Percentiles rank a stretch among this genome's conserved stretches.
Evolutionary conservation across 2,329 filamentous ascomycete genomes (phyloP).

Genomic region (Huntiella savannae): DNA sequence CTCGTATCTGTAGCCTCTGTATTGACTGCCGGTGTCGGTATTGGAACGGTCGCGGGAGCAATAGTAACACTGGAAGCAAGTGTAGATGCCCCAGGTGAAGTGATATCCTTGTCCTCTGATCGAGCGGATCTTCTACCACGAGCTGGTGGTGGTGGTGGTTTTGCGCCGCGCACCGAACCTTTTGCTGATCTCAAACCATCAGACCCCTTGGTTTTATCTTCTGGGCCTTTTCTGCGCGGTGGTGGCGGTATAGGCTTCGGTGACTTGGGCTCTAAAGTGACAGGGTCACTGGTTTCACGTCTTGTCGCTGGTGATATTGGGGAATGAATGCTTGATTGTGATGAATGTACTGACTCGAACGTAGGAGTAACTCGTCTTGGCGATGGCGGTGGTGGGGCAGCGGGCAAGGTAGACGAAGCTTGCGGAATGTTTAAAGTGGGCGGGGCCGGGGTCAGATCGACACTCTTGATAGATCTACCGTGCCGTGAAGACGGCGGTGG

Average conservation of each 20-base stretch:
- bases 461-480: conserved; percentile 49
- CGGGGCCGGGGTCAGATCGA: conserved; percentile 18
- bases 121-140: conserved; percentile 7
- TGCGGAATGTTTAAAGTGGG: conserved; percentile 20
- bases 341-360: neutral
- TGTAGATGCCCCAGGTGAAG: no score
- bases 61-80: conserved; percentile 13
- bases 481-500: conserved; percentile 57
- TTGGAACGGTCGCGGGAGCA: conserved; percentile 8
- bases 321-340: neutral
- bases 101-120: no score
- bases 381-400: neutral
- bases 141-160: conserved; percentile 30
- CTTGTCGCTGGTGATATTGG: neutral
- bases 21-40: conserved; percentile 7
- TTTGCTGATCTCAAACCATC: no score
- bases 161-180: neutral
- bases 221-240: conserved; percentile 26
- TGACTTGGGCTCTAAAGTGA: neutral
- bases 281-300: conserved; percentile 8
- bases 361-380: conserved; percentile 2
- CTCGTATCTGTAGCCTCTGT: conserved; percentile 12
- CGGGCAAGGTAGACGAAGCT: conserved; percentile 20
- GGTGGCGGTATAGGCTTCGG: conserved; percentile 23
- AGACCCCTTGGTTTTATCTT: conserved; percentile 17